phyloP scores from a whole-genome alignment of 768 basidiomycete genomes.

The Baorangia bicolor region DNA sequence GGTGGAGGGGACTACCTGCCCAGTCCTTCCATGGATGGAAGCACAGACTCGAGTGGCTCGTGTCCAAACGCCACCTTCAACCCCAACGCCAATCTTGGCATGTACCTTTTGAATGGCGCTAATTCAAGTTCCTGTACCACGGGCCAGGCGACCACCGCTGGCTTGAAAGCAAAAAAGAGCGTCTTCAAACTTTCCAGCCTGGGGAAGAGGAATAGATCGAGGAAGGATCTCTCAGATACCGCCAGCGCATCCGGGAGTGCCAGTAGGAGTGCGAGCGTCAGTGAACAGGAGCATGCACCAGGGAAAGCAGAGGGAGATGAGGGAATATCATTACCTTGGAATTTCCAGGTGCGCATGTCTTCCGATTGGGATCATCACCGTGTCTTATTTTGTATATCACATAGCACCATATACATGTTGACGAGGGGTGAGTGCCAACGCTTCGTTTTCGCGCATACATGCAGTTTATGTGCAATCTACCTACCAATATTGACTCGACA shows the following conservation, averaged over 20 bases:
- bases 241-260: slow-evolving; percentile 14
- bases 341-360: slow-evolving; percentile 56
- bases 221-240: slow-evolving; percentile 27
- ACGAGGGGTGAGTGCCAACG: slow-evolving; percentile 55
- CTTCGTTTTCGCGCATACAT: slow-evolving; percentile 1
- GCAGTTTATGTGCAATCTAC: neutral
- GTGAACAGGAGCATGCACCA: slow-evolving; percentile 7
- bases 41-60: slow-evolving; percentile 28
- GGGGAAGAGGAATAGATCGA: slow-evolving; percentile 33
- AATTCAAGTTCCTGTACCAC: slow-evolving; percentile 16
- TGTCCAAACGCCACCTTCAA: slow-evolving; percentile 5
- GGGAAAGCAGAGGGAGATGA: slow-evolving; percentile 45
- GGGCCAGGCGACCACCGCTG: neutral
- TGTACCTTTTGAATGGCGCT: slow-evolving; percentile 18
- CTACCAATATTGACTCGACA: neutral
- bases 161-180: slow-evolving; percentile 28
- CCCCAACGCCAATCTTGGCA: neutral
- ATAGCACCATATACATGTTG: slow-evolving; percentile 80
- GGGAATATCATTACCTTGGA: slow-evolving; percentile 68
- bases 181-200: slow-evolving; percentile 39
- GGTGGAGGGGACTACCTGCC: slow-evolving; percentile 9
- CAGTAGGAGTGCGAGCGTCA: slow-evolving; percentile 11
- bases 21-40: slow-evolving; percentile 23
- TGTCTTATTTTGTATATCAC: neutral
- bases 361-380: neutral